phyloP scores from a whole-genome alignment of 1,284 basidiomycete genomes.

The Cryptococcus sp. region DNA sequence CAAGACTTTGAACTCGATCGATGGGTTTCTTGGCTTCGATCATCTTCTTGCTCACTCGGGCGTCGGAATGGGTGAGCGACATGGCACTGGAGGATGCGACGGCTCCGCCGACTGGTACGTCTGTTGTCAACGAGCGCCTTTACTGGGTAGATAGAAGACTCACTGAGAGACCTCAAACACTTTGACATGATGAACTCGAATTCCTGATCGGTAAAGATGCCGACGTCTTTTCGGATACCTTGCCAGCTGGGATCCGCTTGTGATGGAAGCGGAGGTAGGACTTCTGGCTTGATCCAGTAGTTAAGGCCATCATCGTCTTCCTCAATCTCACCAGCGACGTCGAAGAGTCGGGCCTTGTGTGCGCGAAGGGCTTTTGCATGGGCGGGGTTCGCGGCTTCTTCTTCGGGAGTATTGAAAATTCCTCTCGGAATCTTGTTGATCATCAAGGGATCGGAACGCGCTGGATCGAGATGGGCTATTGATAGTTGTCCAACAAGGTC shows the following conservation, averaged over 20 bases:
- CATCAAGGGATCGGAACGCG: conserved; percentile 64
- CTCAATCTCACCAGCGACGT: conserved; percentile 33
- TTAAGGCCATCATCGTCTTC: conserved; percentile 57
- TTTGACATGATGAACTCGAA: conserved; percentile 84
- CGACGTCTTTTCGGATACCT: conserved; percentile 73
- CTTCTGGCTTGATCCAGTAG: conserved; percentile 35
- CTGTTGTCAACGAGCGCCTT: conserved; percentile 39
- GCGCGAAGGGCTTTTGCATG: conserved; percentile 14
- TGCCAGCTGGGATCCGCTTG: conserved; percentile 64
- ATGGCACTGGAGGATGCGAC: conserved; percentile 37
- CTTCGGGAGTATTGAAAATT: conserved; percentile 33
- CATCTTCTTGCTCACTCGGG: conserved; percentile 59
- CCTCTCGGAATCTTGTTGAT: conserved; percentile 57
- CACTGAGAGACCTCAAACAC: conserved; percentile 81
- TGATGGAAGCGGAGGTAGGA: conserved; percentile 56
- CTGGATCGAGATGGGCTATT: conserved; percentile 68
- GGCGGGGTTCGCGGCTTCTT: conserved; percentile 33
- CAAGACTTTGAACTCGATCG: conserved; percentile 70
- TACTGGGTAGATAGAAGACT: conserved; percentile 36
- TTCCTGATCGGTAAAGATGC: conserved; percentile 80
- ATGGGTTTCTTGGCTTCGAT: conserved; percentile 71
- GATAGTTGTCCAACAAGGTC: conserved; percentile 60
- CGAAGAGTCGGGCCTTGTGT: conserved; percentile 32
- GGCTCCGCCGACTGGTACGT: conserved; percentile 48
- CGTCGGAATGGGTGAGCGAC: conserved; percentile 51